Percentiles rank a stretch among this genome's conserved stretches.
These are phyloP conservation scores for Penicillium concentricum DNA, from an alignment of 2,329 filamentous ascomycete genomes.

Conservation along the genomic window DNA sequence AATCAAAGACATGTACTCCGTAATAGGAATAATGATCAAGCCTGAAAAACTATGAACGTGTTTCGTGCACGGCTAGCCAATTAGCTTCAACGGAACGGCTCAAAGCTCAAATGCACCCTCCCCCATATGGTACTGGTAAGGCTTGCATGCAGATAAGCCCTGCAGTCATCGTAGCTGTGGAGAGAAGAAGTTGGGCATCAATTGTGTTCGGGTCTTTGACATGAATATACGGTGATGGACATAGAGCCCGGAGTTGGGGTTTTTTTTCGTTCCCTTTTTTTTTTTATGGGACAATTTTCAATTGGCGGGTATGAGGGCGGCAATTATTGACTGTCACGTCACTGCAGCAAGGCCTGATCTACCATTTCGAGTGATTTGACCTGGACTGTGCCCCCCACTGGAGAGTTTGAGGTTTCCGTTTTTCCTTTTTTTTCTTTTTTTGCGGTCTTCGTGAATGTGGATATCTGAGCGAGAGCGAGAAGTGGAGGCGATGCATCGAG, in stretches of 20 bases:
- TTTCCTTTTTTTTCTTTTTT: conserved; percentile 4
- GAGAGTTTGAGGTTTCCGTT: not conserved
- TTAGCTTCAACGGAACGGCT: not conserved
- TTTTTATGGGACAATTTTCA: not conserved
- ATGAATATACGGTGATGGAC: not conserved
- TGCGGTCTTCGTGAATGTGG: not conserved
- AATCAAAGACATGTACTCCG: not conserved
- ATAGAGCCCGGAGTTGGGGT: not conserved
- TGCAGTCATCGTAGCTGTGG: not conserved
- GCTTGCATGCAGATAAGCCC: conserved; percentile 7
- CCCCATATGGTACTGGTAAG: conserved; percentile 2
- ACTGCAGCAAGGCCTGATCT: conserved; percentile 4
- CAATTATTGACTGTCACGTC: not conserved
- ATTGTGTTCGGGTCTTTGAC: conserved; percentile 3
- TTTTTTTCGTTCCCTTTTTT: not conserved
- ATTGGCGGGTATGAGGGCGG: not conserved
- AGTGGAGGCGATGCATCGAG: not conserved
- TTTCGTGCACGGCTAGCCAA: not conserved
- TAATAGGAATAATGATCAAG: not conserved
- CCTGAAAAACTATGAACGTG: not conserved
- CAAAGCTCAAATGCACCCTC: conserved; percentile 3
- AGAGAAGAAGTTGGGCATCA: conserved; percentile 9
- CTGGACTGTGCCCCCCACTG: not conserved
- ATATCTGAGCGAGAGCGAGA: not conserved
- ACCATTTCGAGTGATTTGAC: not conserved